Conservation (phyloP, 257 asterid genomes). For the Plantago elongata region DNA sequence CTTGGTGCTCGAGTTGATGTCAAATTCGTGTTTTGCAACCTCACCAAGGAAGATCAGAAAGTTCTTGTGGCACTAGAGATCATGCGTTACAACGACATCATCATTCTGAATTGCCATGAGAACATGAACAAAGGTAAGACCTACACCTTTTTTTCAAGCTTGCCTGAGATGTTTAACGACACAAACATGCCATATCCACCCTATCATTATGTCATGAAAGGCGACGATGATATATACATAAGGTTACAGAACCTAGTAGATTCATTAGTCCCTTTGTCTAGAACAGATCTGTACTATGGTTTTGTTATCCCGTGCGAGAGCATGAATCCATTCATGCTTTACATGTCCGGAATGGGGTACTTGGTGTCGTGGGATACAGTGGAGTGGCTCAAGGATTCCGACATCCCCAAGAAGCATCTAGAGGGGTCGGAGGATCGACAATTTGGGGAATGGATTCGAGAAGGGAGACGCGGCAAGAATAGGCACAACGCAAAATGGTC, state of each 20-base stretch:
- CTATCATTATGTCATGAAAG: constrained; percentile 77
- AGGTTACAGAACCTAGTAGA: constrained; percentile 57
- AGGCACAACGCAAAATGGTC: constrained; percentile 89
- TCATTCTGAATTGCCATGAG: constrained; percentile 74
- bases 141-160: constrained; percentile 68
- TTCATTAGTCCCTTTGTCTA: constrained; percentile 52
- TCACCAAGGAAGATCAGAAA: constrained; percentile 83
- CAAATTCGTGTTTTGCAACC: constrained; percentile 84
- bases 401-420: constrained; percentile 54
- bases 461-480: constrained; percentile 63
- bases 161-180: constrained; percentile 45
- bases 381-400: constrained; percentile 74
- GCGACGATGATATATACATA: constrained; percentile 75
- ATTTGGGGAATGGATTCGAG: constrained; percentile 80
- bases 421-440: constrained; percentile 75
- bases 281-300: constrained; percentile 74
- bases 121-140: constrained; percentile 93
- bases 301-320: constrained; percentile 84
- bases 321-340: constrained; percentile 75
- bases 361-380: constrained; percentile 82
- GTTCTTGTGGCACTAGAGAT: constrained; percentile 76
- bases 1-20: constrained; percentile 60
- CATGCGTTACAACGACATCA: constrained; percentile 72
- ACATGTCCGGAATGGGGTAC: constrained; percentile 98
- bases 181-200: constrained; percentile 48